A percentile compares a stretch with the other conserved stretches of the same genome.
phyloP scores from a whole-genome alignment of 2,329 filamentous ascomycete species.

The Colletotrichum sp. region DNA sequence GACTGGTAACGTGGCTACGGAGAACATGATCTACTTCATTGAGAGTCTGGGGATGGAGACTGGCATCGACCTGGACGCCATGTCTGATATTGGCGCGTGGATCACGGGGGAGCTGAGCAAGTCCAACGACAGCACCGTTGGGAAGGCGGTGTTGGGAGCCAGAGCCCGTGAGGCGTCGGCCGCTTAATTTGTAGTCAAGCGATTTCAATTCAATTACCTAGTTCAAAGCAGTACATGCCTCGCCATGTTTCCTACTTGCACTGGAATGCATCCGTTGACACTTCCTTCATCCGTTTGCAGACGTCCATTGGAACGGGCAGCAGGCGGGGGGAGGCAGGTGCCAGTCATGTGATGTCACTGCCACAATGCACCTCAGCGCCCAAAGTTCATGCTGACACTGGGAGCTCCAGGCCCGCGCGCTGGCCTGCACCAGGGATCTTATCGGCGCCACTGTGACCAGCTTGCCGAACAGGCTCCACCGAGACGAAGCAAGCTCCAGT shows the following conservation, averaged over 20 bases:
- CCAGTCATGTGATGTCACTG: constrained; percentile 47
- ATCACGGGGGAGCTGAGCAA: constrained; percentile 69
- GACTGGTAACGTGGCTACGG: constrained; percentile 85
- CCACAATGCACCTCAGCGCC: constrained; percentile 3
- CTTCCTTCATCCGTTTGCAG: background rate
- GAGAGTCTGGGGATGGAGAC: constrained; percentile 78
- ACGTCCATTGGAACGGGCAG: background rate
- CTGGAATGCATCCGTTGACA: background rate
- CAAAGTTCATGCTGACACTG: constrained; percentile 5
- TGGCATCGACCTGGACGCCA: constrained; percentile 70
- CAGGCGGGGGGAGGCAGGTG: background rate
- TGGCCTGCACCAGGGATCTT: constrained; percentile 14
- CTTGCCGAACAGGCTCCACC: constrained; percentile 35
- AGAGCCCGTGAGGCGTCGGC: constrained; percentile 29
- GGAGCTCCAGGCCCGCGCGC: constrained; percentile 6
- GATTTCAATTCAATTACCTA: background rate
- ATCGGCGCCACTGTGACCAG: constrained; percentile 18
- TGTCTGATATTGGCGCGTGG: constrained; percentile 75
- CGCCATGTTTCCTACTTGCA: background rate
- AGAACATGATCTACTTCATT: constrained; percentile 82
- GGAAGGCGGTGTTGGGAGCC: constrained; percentile 65
- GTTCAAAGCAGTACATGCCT: background rate
- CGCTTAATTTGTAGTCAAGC: background rate
- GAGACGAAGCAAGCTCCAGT: constrained; percentile 43
- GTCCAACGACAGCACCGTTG: constrained; percentile 69